phyloP scores from a whole-genome alignment of 202 grass and related monocot species.

The Schoenoplectus tabernaemontani region DNA sequence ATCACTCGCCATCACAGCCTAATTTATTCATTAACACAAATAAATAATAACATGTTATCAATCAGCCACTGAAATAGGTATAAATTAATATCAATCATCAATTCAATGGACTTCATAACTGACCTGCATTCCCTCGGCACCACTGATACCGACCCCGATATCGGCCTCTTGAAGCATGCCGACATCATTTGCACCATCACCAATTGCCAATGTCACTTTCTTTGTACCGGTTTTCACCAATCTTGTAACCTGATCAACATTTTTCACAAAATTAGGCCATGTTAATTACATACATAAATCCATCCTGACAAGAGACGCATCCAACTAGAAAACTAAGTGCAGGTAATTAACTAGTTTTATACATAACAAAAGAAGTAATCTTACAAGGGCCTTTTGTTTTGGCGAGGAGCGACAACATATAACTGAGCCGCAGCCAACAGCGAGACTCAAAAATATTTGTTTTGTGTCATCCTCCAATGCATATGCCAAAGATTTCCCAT shows the following conservation, averaged over 20 bases:
- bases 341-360: too few relatives aligned
- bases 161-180: constrained; percentile 98
- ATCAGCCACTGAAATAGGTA: background rate
- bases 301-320: too few relatives aligned
- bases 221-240: constrained; percentile 56
- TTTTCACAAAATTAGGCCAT: background rate
- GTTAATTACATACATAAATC: background rate
- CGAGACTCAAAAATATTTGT: constrained; percentile 53
- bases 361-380: constrained; percentile 10
- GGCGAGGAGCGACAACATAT: constrained; percentile 93
- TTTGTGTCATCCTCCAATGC: constrained; percentile 62
- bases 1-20: constrained; percentile 97
- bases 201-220: constrained; percentile 71
- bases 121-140: constrained; percentile 97
- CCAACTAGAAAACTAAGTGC: too few relatives aligned
- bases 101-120: background rate
- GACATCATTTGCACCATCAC: constrained; percentile 88
- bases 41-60: background rate
- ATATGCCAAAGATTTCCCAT: constrained; percentile 76
- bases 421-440: constrained; percentile 51
- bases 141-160: constrained; percentile 91
- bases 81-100: too few relatives aligned
- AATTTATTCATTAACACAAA: background rate
- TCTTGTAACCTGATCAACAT: constrained; percentile 51
- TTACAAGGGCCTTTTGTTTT: constrained; percentile 93